Evolutionary conservation across 73 alveolate species (phyloP).

Genomic region (Paramecium octaurelia): DNA sequence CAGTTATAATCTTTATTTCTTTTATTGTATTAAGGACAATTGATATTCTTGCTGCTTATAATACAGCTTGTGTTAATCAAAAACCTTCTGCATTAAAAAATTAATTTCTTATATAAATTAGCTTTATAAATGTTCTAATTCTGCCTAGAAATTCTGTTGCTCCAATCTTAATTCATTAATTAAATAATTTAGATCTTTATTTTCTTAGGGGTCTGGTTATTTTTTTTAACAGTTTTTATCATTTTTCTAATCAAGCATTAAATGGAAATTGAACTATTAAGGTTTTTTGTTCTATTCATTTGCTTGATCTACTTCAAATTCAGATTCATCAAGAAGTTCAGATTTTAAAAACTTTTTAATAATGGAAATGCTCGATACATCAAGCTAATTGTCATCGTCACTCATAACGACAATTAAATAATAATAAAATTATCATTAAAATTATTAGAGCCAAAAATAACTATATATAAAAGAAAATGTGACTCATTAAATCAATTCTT

Average conservation of each 20-base stretch:
- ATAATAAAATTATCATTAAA: not conserved
- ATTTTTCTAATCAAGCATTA: not conserved
- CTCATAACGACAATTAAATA: conserved; percentile 11
- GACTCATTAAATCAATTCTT: not conserved
- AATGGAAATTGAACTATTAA: not conserved
- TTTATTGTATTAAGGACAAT: not conserved
- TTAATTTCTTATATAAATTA: not conserved
- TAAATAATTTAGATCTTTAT: not conserved
- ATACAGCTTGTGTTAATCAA: not conserved
- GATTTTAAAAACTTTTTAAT: not conserved
- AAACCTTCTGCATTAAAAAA: not conserved
- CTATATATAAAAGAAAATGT: not conserved
- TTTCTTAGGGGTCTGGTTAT: not conserved
- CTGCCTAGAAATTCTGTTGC: not conserved
- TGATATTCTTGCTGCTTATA: not conserved
- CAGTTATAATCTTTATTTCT: not conserved
- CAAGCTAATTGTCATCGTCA: not conserved
- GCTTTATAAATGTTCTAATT: not conserved
- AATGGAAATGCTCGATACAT: not conserved
- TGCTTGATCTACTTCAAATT: not conserved
- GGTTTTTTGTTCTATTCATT: not conserved
- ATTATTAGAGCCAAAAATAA: not conserved
- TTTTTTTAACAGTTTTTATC: not conserved
- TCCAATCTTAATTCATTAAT: not conserved
- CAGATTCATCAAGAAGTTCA: not conserved